phyloP scores from a whole-genome alignment of 139 green algal genomes.

The Chlamydomonas sphaeroides region DNA sequence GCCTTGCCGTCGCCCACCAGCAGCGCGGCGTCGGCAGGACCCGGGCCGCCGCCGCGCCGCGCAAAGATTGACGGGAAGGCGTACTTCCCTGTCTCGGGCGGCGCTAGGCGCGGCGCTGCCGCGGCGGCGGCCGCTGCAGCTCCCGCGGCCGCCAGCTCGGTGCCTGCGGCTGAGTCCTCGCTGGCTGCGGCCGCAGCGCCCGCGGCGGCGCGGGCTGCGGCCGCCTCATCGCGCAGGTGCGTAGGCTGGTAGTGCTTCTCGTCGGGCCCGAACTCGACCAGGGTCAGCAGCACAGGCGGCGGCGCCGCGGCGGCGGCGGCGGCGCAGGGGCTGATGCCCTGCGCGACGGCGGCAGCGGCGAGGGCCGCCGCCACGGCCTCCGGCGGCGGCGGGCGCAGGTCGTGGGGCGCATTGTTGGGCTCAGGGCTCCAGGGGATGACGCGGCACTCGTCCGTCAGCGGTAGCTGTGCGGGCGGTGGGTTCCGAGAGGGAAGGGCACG shows the following conservation, averaged over 20 bases:
- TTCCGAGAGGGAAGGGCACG: not conserved
- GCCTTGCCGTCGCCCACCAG: constrained; percentile 11
- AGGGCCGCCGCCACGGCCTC: too few relatives aligned
- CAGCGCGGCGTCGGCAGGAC: too few relatives aligned
- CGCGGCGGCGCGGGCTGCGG: not conserved
- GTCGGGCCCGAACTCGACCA: constrained; percentile 10
- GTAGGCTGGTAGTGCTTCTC: constrained; percentile 7
- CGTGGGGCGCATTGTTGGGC: not conserved
- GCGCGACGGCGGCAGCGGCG: too few relatives aligned
- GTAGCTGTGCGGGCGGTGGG: not conserved
- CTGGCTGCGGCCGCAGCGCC: not conserved
- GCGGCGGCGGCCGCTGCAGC: not conserved
- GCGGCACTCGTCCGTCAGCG: constrained; percentile 35
- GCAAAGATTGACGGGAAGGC: not conserved
- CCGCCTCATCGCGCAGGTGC: not conserved
- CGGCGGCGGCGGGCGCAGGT: constrained; percentile 13
- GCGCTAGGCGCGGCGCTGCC: not conserved
- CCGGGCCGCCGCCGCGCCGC: not conserved
- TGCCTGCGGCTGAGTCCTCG: not conserved
- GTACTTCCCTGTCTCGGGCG: constrained; percentile 1
- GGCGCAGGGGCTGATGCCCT: too few relatives aligned
- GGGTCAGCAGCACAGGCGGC: not conserved
- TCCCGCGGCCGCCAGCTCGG: not conserved
- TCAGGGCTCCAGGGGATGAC: constrained; percentile 5
- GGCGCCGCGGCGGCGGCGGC: not conserved